Base-by-base conservation (phyloP, 2,329 filamentous ascomycete species). In the Cladosporium sp. region DNA sequence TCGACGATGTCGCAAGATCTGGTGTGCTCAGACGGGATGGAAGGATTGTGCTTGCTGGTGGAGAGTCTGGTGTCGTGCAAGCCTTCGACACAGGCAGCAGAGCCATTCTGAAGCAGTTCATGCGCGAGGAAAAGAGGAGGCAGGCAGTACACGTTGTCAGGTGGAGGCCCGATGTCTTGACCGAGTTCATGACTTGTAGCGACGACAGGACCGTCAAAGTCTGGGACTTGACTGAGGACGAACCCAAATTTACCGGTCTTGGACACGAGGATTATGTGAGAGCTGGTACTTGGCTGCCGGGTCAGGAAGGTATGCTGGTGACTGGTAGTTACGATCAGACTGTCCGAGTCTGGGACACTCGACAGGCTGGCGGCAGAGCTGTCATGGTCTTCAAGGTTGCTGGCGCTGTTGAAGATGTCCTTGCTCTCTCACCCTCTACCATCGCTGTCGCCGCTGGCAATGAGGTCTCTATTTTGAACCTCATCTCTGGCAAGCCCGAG, bases 371-470 rank as follows among this genome's bases (percentile, higher is more conserved):
- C 32, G 68, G 80, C 75, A 68, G 80, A 73, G 79, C 86, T 6
- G 91, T 91, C 62, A 94, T 99, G 87, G 90, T 89, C 0, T 97
- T 99, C 78, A 94, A 95, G 78, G 92, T 97, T 77, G 83, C 86
- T n/a, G 89, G 89, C 15, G 88, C 93, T 1, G 83, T 99, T 20
- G 94, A 99, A 74, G 82, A 85, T 52, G 88, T 99, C n/a, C 79
- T 97, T 4, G 86, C 93, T 75, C 86, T 90, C 8, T 90, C 89
- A 1, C 91, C 91, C 48, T 96, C 92, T 4, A 91, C 90, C 3
- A 79, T 99, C 22, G 81, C 97, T 34, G 91, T 91, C 12, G 85
- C 93, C 2, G 86, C 91, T 17, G 92, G 90, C 58, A 95, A 90
- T 69, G 84, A 89, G 61, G 90, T 99, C 67, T 91, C 89, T 5